Evolutionary conservation across 352 stramenopile species (phyloP).

Genomic region (Pythium pectinolyticum): DNA sequence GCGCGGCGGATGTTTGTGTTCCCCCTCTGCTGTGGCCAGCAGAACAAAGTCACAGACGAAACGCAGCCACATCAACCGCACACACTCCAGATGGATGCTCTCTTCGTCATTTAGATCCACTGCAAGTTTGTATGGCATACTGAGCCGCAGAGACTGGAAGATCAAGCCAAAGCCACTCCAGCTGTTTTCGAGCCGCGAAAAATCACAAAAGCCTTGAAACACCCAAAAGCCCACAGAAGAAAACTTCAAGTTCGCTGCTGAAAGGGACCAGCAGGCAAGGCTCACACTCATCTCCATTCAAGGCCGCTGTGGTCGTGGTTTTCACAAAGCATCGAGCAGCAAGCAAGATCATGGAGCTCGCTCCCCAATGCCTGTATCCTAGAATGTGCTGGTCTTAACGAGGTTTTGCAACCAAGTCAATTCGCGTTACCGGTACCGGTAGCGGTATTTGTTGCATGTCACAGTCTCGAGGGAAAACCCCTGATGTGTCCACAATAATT

Average conservation of each 20-base stretch:
- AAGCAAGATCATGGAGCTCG: not conserved
- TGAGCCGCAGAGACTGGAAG: conserved; percentile 7
- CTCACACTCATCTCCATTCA: too few species aligned
- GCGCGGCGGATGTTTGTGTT: conserved; percentile 8
- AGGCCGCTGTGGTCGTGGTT: too few species aligned
- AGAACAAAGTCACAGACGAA: conserved; percentile 7
- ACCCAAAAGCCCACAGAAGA: conserved; percentile 25
- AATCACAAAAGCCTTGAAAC: conserved; percentile 12
- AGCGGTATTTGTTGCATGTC: not conserved
- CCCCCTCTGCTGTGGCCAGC: conserved; percentile 17
- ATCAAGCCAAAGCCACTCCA: conserved; percentile 15
- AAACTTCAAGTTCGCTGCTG: conserved; percentile 31
- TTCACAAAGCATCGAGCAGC: too few species aligned
- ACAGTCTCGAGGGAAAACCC: not conserved
- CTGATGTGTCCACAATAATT: not conserved
- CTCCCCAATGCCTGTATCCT: too few species aligned
- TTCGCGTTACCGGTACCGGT: not conserved
- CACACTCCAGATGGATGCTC: conserved; percentile 37
- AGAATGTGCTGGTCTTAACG: too few species aligned
- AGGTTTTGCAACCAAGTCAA: too few species aligned
- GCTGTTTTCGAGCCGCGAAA: conserved; percentile 12
- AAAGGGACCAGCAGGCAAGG: too few species aligned
- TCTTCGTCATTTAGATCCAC: conserved; percentile 18
- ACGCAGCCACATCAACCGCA: conserved; percentile 32
- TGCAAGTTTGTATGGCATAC: conserved; percentile 27